These are phyloP conservation scores for Boletus bicolor DNA, from an alignment of 768 basidiomycete genomes.

Conservation along the genomic window DNA sequence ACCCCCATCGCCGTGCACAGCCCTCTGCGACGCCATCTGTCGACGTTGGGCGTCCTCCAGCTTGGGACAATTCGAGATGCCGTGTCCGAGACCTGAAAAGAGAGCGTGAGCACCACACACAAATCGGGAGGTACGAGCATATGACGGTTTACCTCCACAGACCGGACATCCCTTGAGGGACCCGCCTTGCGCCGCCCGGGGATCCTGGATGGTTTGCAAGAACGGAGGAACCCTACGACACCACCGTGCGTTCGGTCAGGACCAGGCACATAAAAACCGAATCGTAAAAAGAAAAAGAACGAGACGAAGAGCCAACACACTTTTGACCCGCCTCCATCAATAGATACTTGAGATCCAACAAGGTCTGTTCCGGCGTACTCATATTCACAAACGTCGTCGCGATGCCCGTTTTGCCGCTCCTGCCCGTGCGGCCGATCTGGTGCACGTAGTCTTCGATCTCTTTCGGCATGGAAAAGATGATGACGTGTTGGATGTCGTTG, in stretches of 20 bases:
- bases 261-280: not conserved
- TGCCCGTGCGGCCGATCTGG: conserved; percentile 97
- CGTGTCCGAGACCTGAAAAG: conserved; percentile 79
- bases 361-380: conserved; percentile 94
- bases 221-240: conserved; percentile 84
- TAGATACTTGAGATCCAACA: conserved; percentile 94
- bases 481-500: conserved; percentile 98
- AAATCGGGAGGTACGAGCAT: not conserved
- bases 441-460: conserved; percentile 99
- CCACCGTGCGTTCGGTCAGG: not conserved
- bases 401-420: conserved; percentile 97
- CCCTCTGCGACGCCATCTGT: conserved; percentile 85
- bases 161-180: conserved; percentile 87
- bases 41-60: conserved; percentile 89
- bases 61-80: conserved; percentile 94
- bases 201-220: conserved; percentile 85
- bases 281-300: not conserved
- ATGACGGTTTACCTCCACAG: conserved; percentile 70
- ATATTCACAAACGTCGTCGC: conserved; percentile 99
- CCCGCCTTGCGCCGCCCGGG: conserved; percentile 75
- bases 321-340: conserved; percentile 97
- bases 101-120: not conserved
- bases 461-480: conserved; percentile 99
- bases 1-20: conserved; percentile 58
- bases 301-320: conserved; percentile 43